A percentile compares a stretch with the other conserved stretches of the same genome.
These are phyloP conservation scores for Fusarium poae DNA, from an alignment of 2,329 filamentous ascomycete genomes.

Conservation along the genomic window DNA sequence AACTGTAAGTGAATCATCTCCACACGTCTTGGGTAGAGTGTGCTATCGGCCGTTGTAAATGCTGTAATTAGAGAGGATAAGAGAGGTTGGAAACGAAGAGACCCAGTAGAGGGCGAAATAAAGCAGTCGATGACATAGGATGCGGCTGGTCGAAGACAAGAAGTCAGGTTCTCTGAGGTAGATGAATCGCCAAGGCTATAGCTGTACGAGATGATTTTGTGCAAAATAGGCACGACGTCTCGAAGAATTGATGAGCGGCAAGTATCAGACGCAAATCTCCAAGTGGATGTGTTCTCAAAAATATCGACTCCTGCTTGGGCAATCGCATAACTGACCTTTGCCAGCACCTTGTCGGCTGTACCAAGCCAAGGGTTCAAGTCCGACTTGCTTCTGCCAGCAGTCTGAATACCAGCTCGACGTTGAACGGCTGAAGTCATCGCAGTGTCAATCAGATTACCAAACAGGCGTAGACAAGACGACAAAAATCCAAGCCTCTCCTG, in stretches of 20 bases:
- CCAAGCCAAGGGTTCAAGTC: conserved; percentile 73
- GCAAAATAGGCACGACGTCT: conserved; percentile 76
- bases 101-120: conserved; percentile 75
- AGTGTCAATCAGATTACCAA: conserved; percentile 81
- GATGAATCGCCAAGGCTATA: conserved; percentile 78
- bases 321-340: conserved; percentile 77
- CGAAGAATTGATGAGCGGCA: conserved; percentile 78
- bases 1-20: conserved; percentile 73
- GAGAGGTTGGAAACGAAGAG: conserved; percentile 82
- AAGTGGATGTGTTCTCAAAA: conserved; percentile 86
- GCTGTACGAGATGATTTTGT: conserved; percentile 77
- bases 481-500: conserved; percentile 83
- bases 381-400: conserved; percentile 60
- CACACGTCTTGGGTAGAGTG: conserved; percentile 69
- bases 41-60: conserved; percentile 66
- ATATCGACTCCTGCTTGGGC: conserved; percentile 83
- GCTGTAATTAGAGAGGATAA: conserved; percentile 73
- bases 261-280: conserved; percentile 80
- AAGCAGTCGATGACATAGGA: conserved; percentile 83
- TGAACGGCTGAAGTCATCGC: conserved; percentile 77
- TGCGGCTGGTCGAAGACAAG: conserved; percentile 78
- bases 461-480: conserved; percentile 78
- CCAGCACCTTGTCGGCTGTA: conserved; percentile 82
- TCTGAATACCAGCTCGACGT: conserved; percentile 69
- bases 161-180: conserved; percentile 62